These are phyloP conservation scores for Aspergillus aculeatinus DNA, from an alignment of 2,329 filamentous ascomycete species.

Conservation along the genomic window DNA sequence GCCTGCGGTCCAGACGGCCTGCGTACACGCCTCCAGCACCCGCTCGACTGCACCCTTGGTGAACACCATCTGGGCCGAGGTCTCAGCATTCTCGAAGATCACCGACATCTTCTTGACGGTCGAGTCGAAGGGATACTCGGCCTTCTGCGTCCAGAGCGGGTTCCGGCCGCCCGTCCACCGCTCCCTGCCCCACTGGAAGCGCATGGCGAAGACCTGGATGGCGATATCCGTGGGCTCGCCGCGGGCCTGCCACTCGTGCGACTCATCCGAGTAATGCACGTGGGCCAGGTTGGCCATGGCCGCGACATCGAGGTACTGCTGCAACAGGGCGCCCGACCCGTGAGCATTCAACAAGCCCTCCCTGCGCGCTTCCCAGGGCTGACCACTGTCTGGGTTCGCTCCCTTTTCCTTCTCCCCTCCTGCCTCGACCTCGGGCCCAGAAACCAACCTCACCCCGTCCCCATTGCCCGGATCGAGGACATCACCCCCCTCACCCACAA, in stretches of 20 bases:
- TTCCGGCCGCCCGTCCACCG: conserved; percentile 52
- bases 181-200: conserved; percentile 64
- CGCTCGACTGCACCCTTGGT: conserved; percentile 63
- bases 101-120: conserved; percentile 76
- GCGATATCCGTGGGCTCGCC: conserved; percentile 72
- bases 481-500: conserved; percentile 55
- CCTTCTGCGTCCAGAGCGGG: conserved; percentile 57
- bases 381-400: neutral
- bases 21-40: conserved; percentile 62
- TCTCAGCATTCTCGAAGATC: conserved; percentile 51
- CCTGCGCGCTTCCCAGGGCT: neutral
- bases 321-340: conserved; percentile 34
- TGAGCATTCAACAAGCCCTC: conserved; percentile 24
- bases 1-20: conserved; percentile 46
- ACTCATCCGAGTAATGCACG: conserved; percentile 56
- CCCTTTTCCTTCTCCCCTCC: no score
- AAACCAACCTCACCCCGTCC: conserved; percentile 46
- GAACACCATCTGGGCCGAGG: conserved; percentile 32
- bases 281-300: conserved; percentile 66
- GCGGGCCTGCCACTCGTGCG: conserved; percentile 60
- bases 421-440: neutral
- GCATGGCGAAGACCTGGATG: conserved; percentile 70
- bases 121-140: conserved; percentile 73
- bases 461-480: conserved; percentile 56
- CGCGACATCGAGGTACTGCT: conserved; percentile 61